These are phyloP conservation scores for Logfia minima DNA, from an alignment of 129 eudicot genomes.

Conservation along the genomic window DNA sequence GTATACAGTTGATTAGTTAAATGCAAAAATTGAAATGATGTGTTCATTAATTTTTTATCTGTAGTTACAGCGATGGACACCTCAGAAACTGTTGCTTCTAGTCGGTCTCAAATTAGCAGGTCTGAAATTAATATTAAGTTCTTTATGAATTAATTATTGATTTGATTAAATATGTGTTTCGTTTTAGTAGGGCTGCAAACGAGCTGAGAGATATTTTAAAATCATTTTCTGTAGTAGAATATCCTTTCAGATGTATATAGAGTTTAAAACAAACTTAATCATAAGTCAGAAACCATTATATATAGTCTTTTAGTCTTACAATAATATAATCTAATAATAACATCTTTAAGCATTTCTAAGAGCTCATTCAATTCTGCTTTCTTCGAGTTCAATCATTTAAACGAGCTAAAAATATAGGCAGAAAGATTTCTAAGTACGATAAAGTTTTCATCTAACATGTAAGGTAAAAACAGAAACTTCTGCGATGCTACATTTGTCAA, in stretches of 20 bases:
- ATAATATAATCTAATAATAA: too few relatives aligned
- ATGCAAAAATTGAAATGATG: not conserved
- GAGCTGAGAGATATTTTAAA: too few relatives aligned
- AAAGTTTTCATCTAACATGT: not conserved
- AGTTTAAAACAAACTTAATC: too few relatives aligned
- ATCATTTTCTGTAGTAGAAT: too few relatives aligned
- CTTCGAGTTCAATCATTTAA: not conserved
- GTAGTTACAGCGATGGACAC: slow-evolving; percentile 65
- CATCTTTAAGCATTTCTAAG: too few relatives aligned
- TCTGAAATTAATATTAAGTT: slow-evolving; percentile 21
- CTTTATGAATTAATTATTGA: not conserved
- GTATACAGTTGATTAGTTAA: not conserved
- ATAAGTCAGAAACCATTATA: not conserved
- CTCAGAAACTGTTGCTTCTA: slow-evolving; percentile 49
- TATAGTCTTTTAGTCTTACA: not conserved
- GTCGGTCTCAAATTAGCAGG: slow-evolving; percentile 37
- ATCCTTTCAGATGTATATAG: too few relatives aligned
- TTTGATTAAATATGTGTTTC: not conserved
- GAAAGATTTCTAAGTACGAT: not conserved
- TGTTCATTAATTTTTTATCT: not conserved
- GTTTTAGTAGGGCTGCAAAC: too few relatives aligned
- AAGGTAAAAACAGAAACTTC: not conserved
- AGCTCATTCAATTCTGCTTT: not conserved
- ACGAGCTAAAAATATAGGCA: not conserved
- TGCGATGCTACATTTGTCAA: not conserved